A percentile compares a stretch with the other conserved stretches of the same genome.
These are phyloP conservation scores for Mycena belliarum DNA, from an alignment of 768 basidiomycete species.

Conservation along the genomic window DNA sequence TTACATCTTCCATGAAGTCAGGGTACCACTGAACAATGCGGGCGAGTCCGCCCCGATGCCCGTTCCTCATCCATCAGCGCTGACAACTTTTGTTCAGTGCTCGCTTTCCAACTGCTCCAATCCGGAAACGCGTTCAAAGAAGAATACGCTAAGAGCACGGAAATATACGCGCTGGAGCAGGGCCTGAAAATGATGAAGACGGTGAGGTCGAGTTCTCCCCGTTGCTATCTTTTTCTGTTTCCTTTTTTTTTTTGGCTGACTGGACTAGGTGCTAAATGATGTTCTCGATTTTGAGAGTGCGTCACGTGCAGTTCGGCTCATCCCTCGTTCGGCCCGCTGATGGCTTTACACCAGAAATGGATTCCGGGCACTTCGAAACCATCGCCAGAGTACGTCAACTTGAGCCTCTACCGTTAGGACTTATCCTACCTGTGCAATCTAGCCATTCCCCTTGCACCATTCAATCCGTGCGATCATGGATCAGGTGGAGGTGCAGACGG, in stretches of 20 bases:
- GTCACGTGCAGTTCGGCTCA: background rate
- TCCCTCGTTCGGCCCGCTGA: background rate
- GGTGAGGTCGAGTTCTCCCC: background rate
- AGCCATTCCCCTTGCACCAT: constrained; percentile 40
- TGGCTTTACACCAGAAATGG: constrained; percentile 31
- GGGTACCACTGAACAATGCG: constrained; percentile 55
- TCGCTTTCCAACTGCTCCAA: constrained; percentile 48
- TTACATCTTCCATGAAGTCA: constrained; percentile 51
- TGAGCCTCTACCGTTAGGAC: too few relatives aligned
- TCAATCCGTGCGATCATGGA: constrained; percentile 30
- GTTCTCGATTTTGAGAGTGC: constrained; percentile 34
- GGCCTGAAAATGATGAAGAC: constrained; percentile 39
- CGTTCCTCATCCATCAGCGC: background rate
- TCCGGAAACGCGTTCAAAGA: constrained; percentile 37
- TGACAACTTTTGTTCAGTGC: constrained; percentile 20
- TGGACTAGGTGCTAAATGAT: constrained; percentile 40
- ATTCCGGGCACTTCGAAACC: constrained; percentile 34
- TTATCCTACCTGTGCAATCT: background rate
- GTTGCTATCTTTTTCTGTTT: background rate
- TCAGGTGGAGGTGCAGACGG: constrained; percentile 25
- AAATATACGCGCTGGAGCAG: constrained; percentile 43
- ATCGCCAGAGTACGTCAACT: constrained; percentile 13
- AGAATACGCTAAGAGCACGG: constrained; percentile 32
- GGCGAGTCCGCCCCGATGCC: constrained; percentile 12
- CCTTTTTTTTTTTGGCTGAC: background rate